Evolutionary conservation across 78 protist species (phyloP), one percentile per base, ranked within the genome.

Genomic region (Dictyostelium purpureum): DNA sequence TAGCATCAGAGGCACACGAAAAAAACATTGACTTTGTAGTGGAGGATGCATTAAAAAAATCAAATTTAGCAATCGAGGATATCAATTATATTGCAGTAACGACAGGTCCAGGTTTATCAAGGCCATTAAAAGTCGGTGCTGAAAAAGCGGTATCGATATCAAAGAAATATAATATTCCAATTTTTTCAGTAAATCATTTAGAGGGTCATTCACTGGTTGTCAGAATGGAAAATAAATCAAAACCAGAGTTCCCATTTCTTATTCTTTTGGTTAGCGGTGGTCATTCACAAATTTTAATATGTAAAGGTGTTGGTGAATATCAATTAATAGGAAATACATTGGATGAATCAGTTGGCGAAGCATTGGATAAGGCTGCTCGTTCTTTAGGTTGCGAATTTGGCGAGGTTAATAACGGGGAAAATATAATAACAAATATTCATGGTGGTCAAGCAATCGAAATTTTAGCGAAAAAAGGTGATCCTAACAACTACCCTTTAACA

Each of bases 281-380:
- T 6, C 96, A 97, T 67, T 40, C 94, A 4, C 97, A 90, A 52
- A 54, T 97, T 16, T 74, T 94, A 6, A 71, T 88, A 18, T 95
- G 95, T 61, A 75, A 90, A 16, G 96, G 70, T 43, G 80, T 95
- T 4, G 91, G 85, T 2, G 6, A 38, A 0, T 95, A 95, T 51
- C 24, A 40, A 26, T 59, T 87, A 21, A 38, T 95, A 6, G 98
- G 97, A 1, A 54, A 77, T 24, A 97, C 98, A 14, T 49, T 90
- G 59, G 98, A 97, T 52, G 98, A 97, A 78, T 94, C 97, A 10
- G 67, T 96, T 5, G 98, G 98, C 19, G 98, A 97, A 65, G 93
- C 96, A 40, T 90, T 94, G 18, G 98, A 97, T 45, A 97, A 97
- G 76, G 85, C 79, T 0, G 85, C 90, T 6, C 33, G 81, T 24